These are phyloP conservation scores for Lichtheimia corymbifera DNA, from an alignment of 371 early-diverging fungal genomes.

Conservation along the genomic window DNA sequence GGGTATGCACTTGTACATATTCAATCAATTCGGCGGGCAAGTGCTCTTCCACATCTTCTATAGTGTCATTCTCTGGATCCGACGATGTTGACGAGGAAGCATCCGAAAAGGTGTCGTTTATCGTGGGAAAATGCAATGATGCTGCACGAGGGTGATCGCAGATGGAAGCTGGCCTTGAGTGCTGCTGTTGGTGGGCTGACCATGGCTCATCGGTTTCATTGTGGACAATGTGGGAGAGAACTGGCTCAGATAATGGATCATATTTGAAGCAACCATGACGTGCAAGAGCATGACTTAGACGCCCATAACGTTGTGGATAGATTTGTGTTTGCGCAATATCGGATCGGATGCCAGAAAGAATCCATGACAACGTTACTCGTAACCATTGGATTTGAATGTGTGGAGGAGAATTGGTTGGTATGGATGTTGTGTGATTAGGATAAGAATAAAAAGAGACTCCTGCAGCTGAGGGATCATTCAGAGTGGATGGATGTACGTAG, in stretches of 20 bases:
- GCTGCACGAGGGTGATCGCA: not conserved
- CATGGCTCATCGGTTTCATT: slow-evolving; percentile 5
- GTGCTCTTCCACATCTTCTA: not conserved
- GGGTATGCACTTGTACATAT: slow-evolving; percentile 41
- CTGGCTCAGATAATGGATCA: slow-evolving; percentile 39
- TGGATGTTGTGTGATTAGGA: slow-evolving; percentile 11
- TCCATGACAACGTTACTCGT: slow-evolving; percentile 42
- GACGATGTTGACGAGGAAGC: not conserved
- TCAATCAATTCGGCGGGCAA: slow-evolving; percentile 22
- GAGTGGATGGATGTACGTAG: slow-evolving; percentile 18
- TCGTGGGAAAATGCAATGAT: slow-evolving; percentile 19
- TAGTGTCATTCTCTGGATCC: not conserved
- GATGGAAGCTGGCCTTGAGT: not conserved
- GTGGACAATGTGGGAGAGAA: slow-evolving; percentile 35
- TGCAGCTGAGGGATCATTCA: slow-evolving; percentile 4
- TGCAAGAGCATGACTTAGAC: slow-evolving; percentile 24
- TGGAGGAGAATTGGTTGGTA: slow-evolving; percentile 21
- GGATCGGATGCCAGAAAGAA: slow-evolving; percentile 33
- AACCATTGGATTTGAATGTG: slow-evolving; percentile 30
- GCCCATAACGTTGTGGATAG: slow-evolving; percentile 30
- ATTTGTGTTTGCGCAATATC: slow-evolving; percentile 27
- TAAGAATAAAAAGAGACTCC: slow-evolving; percentile 10
- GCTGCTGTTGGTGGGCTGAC: not conserved
- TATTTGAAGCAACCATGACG: slow-evolving; percentile 41
- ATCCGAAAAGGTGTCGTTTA: slow-evolving; percentile 7